Base-by-base conservation (phyloP, 495 filamentous ascomycete species). In the Trichoderma reesei region DNA sequence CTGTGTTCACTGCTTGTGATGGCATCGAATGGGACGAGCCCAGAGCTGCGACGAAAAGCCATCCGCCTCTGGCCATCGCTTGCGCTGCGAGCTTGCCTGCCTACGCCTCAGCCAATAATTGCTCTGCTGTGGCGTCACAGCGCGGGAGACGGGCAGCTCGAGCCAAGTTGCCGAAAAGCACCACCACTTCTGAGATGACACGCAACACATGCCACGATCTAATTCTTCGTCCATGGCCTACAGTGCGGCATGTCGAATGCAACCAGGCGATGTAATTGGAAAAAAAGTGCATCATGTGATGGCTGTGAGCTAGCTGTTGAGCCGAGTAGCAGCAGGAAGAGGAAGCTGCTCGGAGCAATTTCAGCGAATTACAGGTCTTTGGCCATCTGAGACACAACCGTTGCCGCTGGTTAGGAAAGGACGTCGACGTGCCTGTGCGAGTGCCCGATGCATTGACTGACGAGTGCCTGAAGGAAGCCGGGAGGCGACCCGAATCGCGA, bases 351-450 rank as follows among this genome's bases (percentile, higher is more conserved):
- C 51, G 51, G 51, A 56, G 51, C 31, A 33, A 34, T 56, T 56
- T 1, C 51, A 33, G 26, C 51, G 51, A 56, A 56, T 56, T n/a
- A n/a, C n/a, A 56, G 51, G 3, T 56, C 6, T 34, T 3, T 56
- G 20, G 14, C 51, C 26, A 44, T 54, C 7, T 63, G 37, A 63
- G 46, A 66, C 64, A 42, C 36, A 42, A 3, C 51, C 20, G n/a
- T 20, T 4, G 26, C 16, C 10, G 18, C 34, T 56, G 51, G 34
- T 56, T 26, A 26, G 51, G 51, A 11, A 56, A 26, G 51, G 51
- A 31, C 51, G 8, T 56, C 51, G 16, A 56, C 1, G 51, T 56
- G 51, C 31, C 51, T 56, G 51, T 56, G 51, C 51, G 13, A 56
- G 51, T 56, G 34, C 51, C 51, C 51, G 14, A 56, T 31, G 10